Percentiles rank a stretch among this genome's conserved stretches.
Evolutionary conservation across 1,284 basidiomycete species (phyloP).

Genomic region (Pyrrhoderma noxium): DNA sequence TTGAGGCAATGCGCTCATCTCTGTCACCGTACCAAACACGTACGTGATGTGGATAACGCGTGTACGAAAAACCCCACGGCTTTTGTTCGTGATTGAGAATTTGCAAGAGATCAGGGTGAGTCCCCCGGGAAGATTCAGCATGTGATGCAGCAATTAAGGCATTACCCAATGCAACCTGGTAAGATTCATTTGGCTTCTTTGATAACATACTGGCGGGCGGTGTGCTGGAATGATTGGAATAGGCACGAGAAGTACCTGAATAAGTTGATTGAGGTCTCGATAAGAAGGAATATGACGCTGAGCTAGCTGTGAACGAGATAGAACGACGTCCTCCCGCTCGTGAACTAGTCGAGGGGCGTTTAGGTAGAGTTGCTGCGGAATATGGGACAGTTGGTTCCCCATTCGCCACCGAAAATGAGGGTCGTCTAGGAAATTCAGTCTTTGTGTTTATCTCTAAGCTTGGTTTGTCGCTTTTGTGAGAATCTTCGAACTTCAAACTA

Average conservation of each 20-base stretch:
- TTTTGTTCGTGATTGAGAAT: constrained; percentile 83
- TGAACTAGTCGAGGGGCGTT: constrained; percentile 19
- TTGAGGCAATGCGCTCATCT: constrained; percentile 89
- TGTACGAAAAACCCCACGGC: constrained; percentile 80
- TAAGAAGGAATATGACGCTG: constrained; percentile 20
- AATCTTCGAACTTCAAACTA: not conserved
- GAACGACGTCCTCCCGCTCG: constrained; percentile 51
- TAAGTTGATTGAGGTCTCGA: constrained; percentile 10
- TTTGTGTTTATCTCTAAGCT: not conserved
- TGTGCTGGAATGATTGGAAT: constrained; percentile 17
- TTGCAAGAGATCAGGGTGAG: constrained; percentile 83
- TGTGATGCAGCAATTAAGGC: constrained; percentile 91
- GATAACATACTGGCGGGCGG: constrained; percentile 33
- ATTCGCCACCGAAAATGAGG: constrained; percentile 11
- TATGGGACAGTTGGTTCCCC: too few relatives aligned
- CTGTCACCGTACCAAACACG: constrained; percentile 90
- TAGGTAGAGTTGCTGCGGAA: not conserved
- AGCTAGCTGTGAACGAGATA: constrained; percentile 48
- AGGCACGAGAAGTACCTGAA: constrained; percentile 12
- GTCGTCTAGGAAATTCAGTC: not conserved
- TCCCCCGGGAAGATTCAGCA: constrained; percentile 86
- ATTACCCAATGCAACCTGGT: constrained; percentile 69
- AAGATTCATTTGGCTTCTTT: constrained; percentile 30
- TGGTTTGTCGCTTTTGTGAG: not conserved
- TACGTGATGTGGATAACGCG: constrained; percentile 71